These are phyloP conservation scores for Delitschia confertaspora DNA, from an alignment of 495 filamentous ascomycete genomes.

Conservation along the genomic window DNA sequence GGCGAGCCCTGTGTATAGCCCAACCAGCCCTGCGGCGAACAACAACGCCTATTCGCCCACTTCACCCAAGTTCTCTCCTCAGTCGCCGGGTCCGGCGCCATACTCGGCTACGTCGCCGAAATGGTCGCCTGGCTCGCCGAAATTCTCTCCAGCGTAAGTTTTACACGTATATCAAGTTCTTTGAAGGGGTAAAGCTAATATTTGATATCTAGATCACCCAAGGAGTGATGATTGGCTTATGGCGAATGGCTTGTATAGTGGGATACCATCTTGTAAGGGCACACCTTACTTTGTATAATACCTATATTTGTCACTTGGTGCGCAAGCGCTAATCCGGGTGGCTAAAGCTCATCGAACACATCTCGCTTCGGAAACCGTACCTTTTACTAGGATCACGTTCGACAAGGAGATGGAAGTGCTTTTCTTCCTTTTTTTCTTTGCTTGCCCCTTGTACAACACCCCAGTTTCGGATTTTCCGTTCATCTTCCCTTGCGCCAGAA, in stretches of 20 bases:
- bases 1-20: constrained; percentile 27
- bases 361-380: constrained; percentile 14
- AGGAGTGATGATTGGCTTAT: constrained; percentile 11
- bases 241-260: background rate
- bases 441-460: constrained; percentile 4
- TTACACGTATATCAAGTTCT: constrained; percentile 4
- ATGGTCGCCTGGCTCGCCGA: constrained; percentile 42
- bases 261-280: constrained; percentile 6
- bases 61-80: constrained; percentile 55
- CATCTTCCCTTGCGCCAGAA: background rate
- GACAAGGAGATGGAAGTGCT: background rate
- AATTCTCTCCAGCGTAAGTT: constrained; percentile 32
- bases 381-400: constrained; percentile 23
- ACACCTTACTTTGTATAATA: constrained; percentile 12
- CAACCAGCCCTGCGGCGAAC: constrained; percentile 29
- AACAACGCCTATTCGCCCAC: constrained; percentile 44
- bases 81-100: constrained; percentile 54
- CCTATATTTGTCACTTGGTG: constrained; percentile 4
- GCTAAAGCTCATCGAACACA: constrained; percentile 4
- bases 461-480: background rate
- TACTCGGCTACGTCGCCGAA: constrained; percentile 42
- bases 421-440: constrained; percentile 2
- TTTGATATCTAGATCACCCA: constrained; percentile 11
- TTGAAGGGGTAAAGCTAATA: constrained; percentile 4
- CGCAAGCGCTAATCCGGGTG: constrained; percentile 14